Conservation (phyloP, 2,329 filamentous ascomycete species). For the Fusarium temperatum region DNA sequence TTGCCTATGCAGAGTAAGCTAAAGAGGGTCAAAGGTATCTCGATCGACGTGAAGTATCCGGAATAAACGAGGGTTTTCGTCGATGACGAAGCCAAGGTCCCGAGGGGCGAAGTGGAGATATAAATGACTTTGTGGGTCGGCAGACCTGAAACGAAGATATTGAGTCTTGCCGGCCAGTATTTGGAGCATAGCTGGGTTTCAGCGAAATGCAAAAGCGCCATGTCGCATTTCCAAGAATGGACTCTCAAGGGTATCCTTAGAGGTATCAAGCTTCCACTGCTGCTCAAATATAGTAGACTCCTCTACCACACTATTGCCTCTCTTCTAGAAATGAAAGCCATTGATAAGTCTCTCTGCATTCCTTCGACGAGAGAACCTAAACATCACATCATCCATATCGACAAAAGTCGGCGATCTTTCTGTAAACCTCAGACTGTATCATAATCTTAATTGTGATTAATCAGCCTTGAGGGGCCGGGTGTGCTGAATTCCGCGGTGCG, state of each 20-base stretch:
- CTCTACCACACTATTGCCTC: accelerated
- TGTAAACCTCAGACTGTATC: accelerated
- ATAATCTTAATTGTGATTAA: accelerated
- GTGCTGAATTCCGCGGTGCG: accelerated
- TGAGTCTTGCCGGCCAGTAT: neutral
- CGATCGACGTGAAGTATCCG: neutral
- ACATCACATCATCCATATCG: no score
- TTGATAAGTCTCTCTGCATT: neutral
- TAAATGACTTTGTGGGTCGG: neutral
- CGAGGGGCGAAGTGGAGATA: accelerated
- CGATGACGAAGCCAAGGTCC: accelerated
- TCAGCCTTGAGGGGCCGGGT: accelerated
- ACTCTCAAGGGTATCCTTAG: accelerated
- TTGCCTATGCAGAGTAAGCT: neutral
- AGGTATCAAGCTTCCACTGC: no score
- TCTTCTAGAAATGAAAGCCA: neutral
- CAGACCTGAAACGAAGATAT: neutral
- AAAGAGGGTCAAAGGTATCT: accelerated
- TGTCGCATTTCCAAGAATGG: neutral
- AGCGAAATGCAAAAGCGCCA: neutral
- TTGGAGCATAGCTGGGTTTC: neutral
- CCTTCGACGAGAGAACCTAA: no score
- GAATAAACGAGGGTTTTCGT: accelerated
- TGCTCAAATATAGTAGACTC: neutral
- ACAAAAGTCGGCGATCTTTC: neutral